A percentile compares a stretch with the other conserved stretches of the same genome.
These are phyloP conservation scores for Dothiorella sarmentorum DNA, from an alignment of 2,329 filamentous ascomycete species.

Conservation along the genomic window DNA sequence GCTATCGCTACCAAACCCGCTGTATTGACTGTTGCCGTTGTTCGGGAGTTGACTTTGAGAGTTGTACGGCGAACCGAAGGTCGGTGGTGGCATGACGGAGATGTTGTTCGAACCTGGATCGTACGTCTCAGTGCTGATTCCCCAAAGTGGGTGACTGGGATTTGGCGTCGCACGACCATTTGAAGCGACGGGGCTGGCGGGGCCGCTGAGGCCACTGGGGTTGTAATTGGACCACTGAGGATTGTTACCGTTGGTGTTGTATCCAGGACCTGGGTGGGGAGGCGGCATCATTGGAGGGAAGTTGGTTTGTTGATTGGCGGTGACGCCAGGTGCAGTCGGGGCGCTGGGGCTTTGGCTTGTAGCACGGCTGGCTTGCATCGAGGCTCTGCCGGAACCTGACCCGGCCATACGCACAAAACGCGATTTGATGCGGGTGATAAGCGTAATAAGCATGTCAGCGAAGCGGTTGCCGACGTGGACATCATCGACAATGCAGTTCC, in stretches of 20 bases:
- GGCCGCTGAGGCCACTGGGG: slow-evolving; percentile 53
- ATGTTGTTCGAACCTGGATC: slow-evolving; percentile 42
- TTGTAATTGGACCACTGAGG: slow-evolving; percentile 40
- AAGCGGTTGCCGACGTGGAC: slow-evolving; percentile 83
- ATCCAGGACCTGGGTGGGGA: slow-evolving; percentile 8
- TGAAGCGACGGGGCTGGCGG: slow-evolving; percentile 28
- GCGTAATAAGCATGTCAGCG: slow-evolving; percentile 74
- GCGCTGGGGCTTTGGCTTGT: slow-evolving; percentile 7
- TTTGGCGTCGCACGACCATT: slow-evolving; percentile 34
- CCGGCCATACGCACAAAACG: slow-evolving; percentile 62
- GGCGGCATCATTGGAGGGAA: slow-evolving; percentile 13
- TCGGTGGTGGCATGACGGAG: slow-evolving; percentile 49
- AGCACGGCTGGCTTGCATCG: slow-evolving; percentile 24
- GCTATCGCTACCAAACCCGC: slow-evolving; percentile 14
- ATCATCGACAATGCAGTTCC: slow-evolving; percentile 78
- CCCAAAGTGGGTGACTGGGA: slow-evolving; percentile 35
- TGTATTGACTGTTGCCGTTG: slow-evolving; percentile 19
- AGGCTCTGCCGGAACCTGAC: slow-evolving; percentile 44
- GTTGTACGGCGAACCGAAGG: slow-evolving; percentile 14
- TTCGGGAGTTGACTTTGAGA: slow-evolving; percentile 4
- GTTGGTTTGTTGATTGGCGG: slow-evolving; percentile 15
- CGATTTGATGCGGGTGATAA: slow-evolving; percentile 70
- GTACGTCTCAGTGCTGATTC: slow-evolving; percentile 44
- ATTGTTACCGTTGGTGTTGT: neutral
- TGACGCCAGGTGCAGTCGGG: slow-evolving; percentile 21